Base-by-base conservation (phyloP, 306 rosid genomes). In the barrel medic (Medicago truncatula) region DNA sequence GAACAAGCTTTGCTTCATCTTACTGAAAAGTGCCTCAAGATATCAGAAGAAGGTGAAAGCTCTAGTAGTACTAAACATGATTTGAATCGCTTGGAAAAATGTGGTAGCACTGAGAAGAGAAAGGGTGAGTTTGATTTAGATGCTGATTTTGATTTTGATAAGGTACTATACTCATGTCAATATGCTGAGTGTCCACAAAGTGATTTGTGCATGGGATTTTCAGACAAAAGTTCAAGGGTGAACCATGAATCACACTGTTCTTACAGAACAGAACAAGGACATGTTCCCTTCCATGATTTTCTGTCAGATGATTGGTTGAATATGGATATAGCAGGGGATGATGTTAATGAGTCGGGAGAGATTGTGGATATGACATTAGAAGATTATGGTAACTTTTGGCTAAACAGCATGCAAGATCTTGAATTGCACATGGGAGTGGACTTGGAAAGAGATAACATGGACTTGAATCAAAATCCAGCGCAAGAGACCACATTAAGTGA, bases 221-320 rank as follows among this genome's bases (percentile, higher is more conserved):
- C 47, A 7, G 78, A 87, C 21, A 87, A 71, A 56, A 87, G 54
- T 47, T 72, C 67, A 12, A 83, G 87, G 80, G 76, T 52, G 76
- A 54, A 73, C 65, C 83, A 83, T 64, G 63, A 85, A 11, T 69
- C 73, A 4, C n/a, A 12, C 0, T 77, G 83, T 78, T 71, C 78
- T 74, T 61, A 76, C 56, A 15, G 66, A 18, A 4, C 21, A 1
- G 40, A 40, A 10, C 62, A 47, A 28, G 43, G 21, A 0, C 25
- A 44, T 12, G 47, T 14, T 58, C 44, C 67, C 1, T 78, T 56
- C 23, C 50, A 70, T 4, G 82, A 77, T 57, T 52, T 28, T 16
- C 17, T 49, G 9, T 46, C 71, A 71, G 84, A 75, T 28, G 90
- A 87, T 20, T 83, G 89, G 90, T 75, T 80, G 80, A 78, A 79